phyloP scores from a whole-genome alignment of 257 asterid species.

The Buddleja alternifolia region DNA sequence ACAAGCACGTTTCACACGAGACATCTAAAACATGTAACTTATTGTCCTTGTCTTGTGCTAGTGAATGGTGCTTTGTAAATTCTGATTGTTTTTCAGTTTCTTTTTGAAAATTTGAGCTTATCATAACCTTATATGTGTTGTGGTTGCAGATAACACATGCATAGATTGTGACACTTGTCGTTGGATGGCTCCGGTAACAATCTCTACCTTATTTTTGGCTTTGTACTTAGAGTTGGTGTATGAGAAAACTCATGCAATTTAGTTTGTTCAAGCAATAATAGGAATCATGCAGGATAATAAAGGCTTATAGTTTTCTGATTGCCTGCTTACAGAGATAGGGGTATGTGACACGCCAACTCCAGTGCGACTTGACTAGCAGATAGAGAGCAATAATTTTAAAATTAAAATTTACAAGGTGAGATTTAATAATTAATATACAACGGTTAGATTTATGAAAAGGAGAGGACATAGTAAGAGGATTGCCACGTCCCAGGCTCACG shows the following conservation, averaged over 20 bases:
- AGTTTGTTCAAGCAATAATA: background rate
- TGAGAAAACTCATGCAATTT: conserved; percentile 19
- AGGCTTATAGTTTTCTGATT: too few relatives aligned
- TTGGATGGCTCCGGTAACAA: conserved; percentile 78
- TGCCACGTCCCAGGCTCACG: too few relatives aligned
- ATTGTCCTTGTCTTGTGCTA: background rate
- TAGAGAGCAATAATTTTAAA: too few relatives aligned
- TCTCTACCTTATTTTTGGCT: conserved; percentile 18
- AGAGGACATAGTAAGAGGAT: too few relatives aligned
- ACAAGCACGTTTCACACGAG: background rate
- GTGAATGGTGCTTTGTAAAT: background rate
- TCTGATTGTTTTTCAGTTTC: background rate
- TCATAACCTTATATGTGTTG: conserved; percentile 2
- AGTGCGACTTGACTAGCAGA: too few relatives aligned
- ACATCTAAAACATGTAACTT: background rate
- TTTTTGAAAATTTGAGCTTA: conserved; percentile 11
- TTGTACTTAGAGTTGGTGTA: conserved; percentile 17
- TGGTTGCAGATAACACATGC: conserved; percentile 60
- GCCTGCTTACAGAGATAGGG: too few relatives aligned
- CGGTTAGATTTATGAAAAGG: too few relatives aligned
- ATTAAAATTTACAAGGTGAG: too few relatives aligned
- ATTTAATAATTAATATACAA: too few relatives aligned
- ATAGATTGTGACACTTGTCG: conserved; percentile 75
- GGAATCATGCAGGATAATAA: too few relatives aligned
- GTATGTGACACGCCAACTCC: too few relatives aligned